Evolutionary conservation across 1,284 basidiomycete species (phyloP).

Genomic region (Ceratobasidium theobromae): DNA sequence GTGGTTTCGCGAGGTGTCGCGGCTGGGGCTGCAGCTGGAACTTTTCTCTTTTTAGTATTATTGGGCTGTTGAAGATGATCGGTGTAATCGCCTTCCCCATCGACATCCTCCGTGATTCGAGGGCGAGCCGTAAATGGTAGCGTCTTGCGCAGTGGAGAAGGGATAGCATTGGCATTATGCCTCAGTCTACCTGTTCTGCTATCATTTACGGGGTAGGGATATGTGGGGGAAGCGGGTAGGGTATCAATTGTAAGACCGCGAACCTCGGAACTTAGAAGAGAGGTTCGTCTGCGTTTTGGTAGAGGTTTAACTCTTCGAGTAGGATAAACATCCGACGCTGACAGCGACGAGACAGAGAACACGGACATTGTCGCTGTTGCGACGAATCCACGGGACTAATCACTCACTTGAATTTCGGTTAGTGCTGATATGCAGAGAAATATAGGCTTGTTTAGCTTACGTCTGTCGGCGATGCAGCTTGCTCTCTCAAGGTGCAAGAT

Average conservation of each 20-base stretch:
- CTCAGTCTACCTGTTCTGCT: slow-evolving; percentile 9
- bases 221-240: not conserved
- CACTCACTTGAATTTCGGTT: not conserved
- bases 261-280: slow-evolving; percentile 33
- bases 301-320: slow-evolving; percentile 59
- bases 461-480: not conserved
- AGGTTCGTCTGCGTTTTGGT: slow-evolving; percentile 67
- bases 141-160: not conserved
- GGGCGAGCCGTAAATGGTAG: slow-evolving; percentile 37
- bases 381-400: not conserved
- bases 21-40: slow-evolving; percentile 51
- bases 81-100: slow-evolving; percentile 58
- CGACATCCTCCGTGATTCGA: slow-evolving; percentile 48
- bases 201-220: slow-evolving; percentile 25
- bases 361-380: slow-evolving; percentile 4
- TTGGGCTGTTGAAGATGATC: slow-evolving; percentile 70
- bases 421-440: not conserved
- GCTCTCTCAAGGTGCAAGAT: not conserved
- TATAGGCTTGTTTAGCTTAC: not conserved
- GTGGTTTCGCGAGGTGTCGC: not conserved
- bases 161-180: slow-evolving; percentile 5
- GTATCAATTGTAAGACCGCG: not conserved
- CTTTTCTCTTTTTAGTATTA: slow-evolving; percentile 84
- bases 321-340: slow-evolving; percentile 45
- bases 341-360: slow-evolving; percentile 26